Base-by-base conservation (phyloP, 352 stramenopile genomes). In the Globisporangium paddicum region DNA sequence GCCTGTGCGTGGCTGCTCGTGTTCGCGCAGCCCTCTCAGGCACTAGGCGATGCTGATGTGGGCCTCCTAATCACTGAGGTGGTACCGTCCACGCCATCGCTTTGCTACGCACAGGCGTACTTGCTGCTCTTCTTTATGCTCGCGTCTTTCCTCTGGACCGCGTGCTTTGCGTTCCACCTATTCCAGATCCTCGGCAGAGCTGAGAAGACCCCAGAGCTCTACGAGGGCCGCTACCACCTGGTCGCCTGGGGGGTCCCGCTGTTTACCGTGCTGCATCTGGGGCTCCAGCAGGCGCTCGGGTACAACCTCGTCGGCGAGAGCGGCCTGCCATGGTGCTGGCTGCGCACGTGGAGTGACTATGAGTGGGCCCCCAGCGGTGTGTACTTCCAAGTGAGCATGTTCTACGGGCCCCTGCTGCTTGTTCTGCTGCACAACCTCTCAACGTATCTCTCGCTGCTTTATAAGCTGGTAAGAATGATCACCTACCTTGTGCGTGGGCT, bases 141-240 rank as follows among this genome's bases (percentile, higher is more conserved):
- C 18, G 67, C 79, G n/a, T 90, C 82, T 19, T 82, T 77, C 38
- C 45, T 89, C 10, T 92, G 82, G 82, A 87, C 77, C 10, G 75
- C 64, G n/a, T 88, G 82, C 60, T 92, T 92, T 58, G 78, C 79
- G 1, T 90, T 86, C 60, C 78, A 92, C 57, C 67, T 92, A 28
- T 87, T 84, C 63, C 79, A 88, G 55, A 73, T 92, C 53, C 64
- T 92, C 2, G 67, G 67, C 2, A 72, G 70, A 16, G 55, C 61
- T 26, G 66, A 51, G 34, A 87, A 90, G 57, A 69, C 68, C 0
- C 77, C 82, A 0, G 82, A 92, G 60, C 62, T 88, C 11, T 90
- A 86, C 50, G 82, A 92, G 52, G 48, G 63, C 30, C 74, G 79
- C 23, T 92, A 92, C 60, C 71, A 90, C 26, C n/a, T 89, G 26